Percentiles rank a stretch among this genome's conserved stretches.
Evolutionary conservation across 352 stramenopile species (phyloP).

Genomic region (Pythium rishiriense): DNA sequence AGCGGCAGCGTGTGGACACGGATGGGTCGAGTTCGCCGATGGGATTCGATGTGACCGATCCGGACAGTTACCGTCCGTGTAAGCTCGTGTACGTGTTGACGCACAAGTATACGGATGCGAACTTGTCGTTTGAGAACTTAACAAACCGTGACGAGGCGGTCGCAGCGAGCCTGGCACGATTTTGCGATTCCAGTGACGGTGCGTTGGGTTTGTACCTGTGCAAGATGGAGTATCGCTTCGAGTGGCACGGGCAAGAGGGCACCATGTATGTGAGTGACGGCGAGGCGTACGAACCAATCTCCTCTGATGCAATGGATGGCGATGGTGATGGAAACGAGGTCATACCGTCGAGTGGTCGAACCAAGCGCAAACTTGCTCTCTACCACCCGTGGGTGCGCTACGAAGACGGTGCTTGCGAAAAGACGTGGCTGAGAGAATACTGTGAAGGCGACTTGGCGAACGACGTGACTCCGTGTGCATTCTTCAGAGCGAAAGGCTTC

Average conservation of each 20-base stretch:
- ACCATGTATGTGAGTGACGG: slow-evolving; percentile 6
- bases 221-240: slow-evolving; percentile 12
- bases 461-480: slow-evolving; percentile 9
- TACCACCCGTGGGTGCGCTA: background rate
- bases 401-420: background rate
- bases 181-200: slow-evolving; percentile 19
- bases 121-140: slow-evolving; percentile 13
- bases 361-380: background rate
- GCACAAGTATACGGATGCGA: slow-evolving; percentile 22
- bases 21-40: background rate
- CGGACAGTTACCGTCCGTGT: background rate
- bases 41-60: slow-evolving; percentile 11
- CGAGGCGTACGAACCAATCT: background rate
- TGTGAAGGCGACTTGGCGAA: background rate
- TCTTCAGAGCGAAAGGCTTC: background rate
- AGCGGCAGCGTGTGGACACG: background rate
- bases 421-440: background rate
- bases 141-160: slow-evolving; percentile 18
- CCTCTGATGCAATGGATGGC: background rate
- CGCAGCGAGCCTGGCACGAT: slow-evolving; percentile 4
- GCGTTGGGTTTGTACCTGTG: slow-evolving; percentile 9
- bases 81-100: slow-evolving; percentile 15
- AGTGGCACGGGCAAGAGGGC: slow-evolving; percentile 4
- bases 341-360: background rate
- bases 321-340: background rate